A percentile compares a stretch with the other conserved stretches of the same genome.
These are phyloP conservation scores for Fusarium buxicola DNA, from an alignment of 2,329 filamentous ascomycete genomes.

Conservation along the genomic window DNA sequence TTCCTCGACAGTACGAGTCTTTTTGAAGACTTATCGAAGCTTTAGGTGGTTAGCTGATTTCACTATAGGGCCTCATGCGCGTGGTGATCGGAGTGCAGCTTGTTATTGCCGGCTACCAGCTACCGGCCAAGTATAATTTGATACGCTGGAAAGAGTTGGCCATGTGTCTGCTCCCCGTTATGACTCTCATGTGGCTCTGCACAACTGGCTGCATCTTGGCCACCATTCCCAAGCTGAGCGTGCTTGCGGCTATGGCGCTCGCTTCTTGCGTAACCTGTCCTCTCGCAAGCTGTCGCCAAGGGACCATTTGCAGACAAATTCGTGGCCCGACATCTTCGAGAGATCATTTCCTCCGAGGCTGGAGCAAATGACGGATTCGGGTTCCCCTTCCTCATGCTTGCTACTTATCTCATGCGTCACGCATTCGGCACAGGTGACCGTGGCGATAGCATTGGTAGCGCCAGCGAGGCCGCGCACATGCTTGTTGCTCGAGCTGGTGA, in stretches of 20 bases:
- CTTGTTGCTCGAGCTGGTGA: conserved; percentile 46
- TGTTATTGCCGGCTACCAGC: conserved; percentile 72
- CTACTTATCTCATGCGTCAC: conserved; percentile 24
- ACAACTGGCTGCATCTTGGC: conserved; percentile 67
- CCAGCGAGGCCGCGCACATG: neutral
- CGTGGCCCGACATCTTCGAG: conserved; percentile 66
- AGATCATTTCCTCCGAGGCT: conserved; percentile 72
- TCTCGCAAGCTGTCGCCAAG: conserved; percentile 45
- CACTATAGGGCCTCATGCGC: conserved; percentile 60
- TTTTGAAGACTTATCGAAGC: no score
- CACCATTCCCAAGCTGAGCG: conserved; percentile 64
- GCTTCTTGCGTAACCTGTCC: conserved; percentile 65
- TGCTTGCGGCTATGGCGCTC: conserved; percentile 67
- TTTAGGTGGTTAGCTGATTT: conserved; percentile 17
- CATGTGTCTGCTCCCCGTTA: conserved; percentile 67
- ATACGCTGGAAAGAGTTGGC: conserved; percentile 64
- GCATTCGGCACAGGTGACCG: conserved; percentile 2
- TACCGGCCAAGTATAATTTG: conserved; percentile 66
- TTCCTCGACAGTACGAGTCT: no score
- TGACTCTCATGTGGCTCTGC: conserved; percentile 72
- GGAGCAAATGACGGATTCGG: conserved; percentile 73
- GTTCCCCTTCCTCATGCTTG: conserved; percentile 67
- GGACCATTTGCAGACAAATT: conserved; percentile 66
- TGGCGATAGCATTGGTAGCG: neutral
- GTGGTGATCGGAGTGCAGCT: conserved; percentile 72